Conservation (phyloP, 169 alveolate species). For the Cryptosporidium baileyi region DNA sequence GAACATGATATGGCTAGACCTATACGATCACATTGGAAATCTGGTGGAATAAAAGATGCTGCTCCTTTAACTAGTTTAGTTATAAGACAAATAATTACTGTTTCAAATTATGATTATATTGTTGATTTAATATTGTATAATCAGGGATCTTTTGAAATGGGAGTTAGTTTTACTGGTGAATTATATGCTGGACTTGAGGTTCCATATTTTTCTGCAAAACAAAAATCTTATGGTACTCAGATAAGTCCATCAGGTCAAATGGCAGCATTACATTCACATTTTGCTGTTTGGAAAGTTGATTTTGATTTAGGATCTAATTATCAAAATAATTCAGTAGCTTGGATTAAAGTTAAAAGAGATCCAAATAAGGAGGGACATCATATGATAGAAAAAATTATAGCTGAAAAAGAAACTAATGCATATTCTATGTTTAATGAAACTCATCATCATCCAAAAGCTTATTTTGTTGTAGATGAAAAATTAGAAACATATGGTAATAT, state of each 20-base stretch:
- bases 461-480: constrained; percentile 74
- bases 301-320: constrained; percentile 75
- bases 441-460: constrained; percentile 71
- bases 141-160: constrained; percentile 73
- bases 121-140: constrained; percentile 74
- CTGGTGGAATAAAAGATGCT: constrained; percentile 76
- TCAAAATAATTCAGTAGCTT: constrained; percentile 71
- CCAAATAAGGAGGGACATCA: constrained; percentile 73
- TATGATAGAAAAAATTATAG: constrained; percentile 71
- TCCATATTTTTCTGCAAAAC: constrained; percentile 77
- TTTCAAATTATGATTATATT: constrained; percentile 77
- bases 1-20: constrained; percentile 77
- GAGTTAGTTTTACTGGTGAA: constrained; percentile 77
- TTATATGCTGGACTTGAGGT: constrained; percentile 79
- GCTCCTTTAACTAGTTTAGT: constrained; percentile 74
- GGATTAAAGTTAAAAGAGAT: constrained; percentile 73
- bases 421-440: constrained; percentile 72
- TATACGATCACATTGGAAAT: constrained; percentile 75
- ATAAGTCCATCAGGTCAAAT: constrained; percentile 76
- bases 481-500: constrained; percentile 74
- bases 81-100: constrained; percentile 75
- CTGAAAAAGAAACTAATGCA: constrained; percentile 74
- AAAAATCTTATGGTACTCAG: constrained; percentile 73
- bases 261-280: constrained; percentile 78
- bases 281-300: constrained; percentile 78